Evolutionary conservation across 768 basidiomycete genomes (phyloP), one percentile per base, ranked within the genome.

Genomic region (Amyloporia xantha): DNA sequence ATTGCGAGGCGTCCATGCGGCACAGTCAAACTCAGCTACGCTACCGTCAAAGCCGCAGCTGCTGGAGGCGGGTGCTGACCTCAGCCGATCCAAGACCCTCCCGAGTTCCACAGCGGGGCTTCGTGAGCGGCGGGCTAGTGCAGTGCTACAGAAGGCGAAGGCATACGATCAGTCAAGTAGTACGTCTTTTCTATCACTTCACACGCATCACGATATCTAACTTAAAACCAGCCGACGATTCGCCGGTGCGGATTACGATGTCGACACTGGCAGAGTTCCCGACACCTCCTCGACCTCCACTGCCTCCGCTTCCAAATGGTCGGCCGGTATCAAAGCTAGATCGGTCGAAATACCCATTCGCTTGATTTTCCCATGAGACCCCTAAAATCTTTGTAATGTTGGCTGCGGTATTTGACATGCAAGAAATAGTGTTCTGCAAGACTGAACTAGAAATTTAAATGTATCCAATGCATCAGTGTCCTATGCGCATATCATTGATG

Each of bases 181-280:
- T 57, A 21, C 41, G 55, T n/a, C n/a, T 53, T 12, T 11, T n/a
- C 20, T 17, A 6, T 24, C 15, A 13, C n/a, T n/a, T n/a, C n/a
- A n/a, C n/a, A n/a, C n/a, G n/a, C n/a, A n/a, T n/a, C n/a, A n/a
- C n/a, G n/a, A n/a, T n/a, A n/a, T n/a, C n/a, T n/a, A n/a, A n/a
- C n/a, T n/a, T n/a, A n/a, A n/a, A n/a, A 19, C 39, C 36, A n/a
- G 48, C 48, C 6, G 51, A 41, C 24, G 54, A 51, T 15, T 20
- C 49, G 17, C 43, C 50, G 5, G 24, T 48, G 25, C 44, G 49
- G 35, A 35, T 59, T 11, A 47, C 44, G 15, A 63, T 62, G 54
- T 61, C 67, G 19, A 61, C 67, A 15, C 52, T 72, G 37, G 54
- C 65, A 10, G 60, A 67, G 48, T 71, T 75, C 58, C 62, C 70